Base-by-base conservation (phyloP, 495 filamentous ascomycete genomes). In the Pyronema omphalodes region DNA sequence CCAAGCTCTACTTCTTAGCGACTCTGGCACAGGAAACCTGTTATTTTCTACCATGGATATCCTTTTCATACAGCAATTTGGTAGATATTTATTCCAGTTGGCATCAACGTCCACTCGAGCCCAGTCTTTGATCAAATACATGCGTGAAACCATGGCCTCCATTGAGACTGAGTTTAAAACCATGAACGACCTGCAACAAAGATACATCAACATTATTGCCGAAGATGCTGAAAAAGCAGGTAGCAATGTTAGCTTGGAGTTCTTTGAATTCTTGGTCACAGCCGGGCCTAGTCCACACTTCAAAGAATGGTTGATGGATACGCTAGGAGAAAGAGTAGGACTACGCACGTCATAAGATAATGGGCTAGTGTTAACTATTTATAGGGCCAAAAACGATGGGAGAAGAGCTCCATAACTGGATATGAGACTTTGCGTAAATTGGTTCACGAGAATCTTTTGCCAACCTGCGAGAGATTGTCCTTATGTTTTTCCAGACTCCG, bases 321-420 rank as follows among this genome's bases (percentile, higher is more conserved):
- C 83, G 57, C 68, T 98, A 29, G 78, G 78, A 29, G 91, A 95
- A 59, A 74, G 86, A 60, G 88, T 91, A 74, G 55, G 74, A 61
- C 11, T 44, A 35, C 37, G 17, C 33, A n/a, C 37, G 36, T 19
- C 52, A 47, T 34, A 41, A 34, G 23, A 44, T 51, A 44, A 54
- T 14, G 44, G 11, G 14, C 33, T 15, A 52, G 55, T 70, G 52
- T 68, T 46, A 37, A 9, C 41, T 3, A 5, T 53, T 17, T 15
- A 55, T 55, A 93, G 86, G 87, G 88, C 3, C 85, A 94, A 61
- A 95, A 94, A 67, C 76, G 91, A 53, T 98, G 91, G 91, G 87
- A 95, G 48, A 88, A 91, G 62, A 81, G 85, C 14, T 80, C 91
- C 15, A 72, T 76, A 2, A 74, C 71, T 35, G 87, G 86, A 4